Base-by-base conservation (phyloP, 352 stramenopile species). In the Peronospora farinosa region DNA sequence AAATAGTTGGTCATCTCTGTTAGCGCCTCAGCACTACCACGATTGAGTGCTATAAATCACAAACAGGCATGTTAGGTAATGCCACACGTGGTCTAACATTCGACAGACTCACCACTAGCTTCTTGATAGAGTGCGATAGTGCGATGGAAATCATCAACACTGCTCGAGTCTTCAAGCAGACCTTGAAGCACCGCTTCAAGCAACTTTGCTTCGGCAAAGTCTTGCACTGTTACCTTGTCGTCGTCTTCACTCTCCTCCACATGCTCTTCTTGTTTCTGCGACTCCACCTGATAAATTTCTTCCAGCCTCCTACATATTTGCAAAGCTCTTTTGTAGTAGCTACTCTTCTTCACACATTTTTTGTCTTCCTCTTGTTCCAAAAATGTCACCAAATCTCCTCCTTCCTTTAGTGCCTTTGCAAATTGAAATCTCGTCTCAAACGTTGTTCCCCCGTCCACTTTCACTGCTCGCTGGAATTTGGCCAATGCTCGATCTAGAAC, bases 351-450 rank as follows among this genome's bases (percentile, higher is more conserved):
- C 15, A 23, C 44, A 12, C 59, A 13, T 31, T 40, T 23, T 17
- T 0, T 6, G 7, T 42, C 27, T 8, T n/a, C 28, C 8, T 47
- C 40, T 40, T 80, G 36, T 32, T 81, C 57, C 19, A 85, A 56
- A 33, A 86, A 81, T 16, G 69, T 53, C 52, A 89, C 69, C 33
- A 92, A 50, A 40, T 62, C 52, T 48, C 57, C 57, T 36, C 57
- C 57, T 36, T 62, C 57, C 16, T 66, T 66, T 2, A 92, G 56
- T n/a, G 81, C 78, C 27, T 87, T 87, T 16, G 81, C 77, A 43
- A 67, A 80, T 57, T 92, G 81, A 52, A 92, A 90, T 17, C 63
- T 65, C 36, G 78, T 87, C 65, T 92, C 81, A 45, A 92, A 92
- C 12, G 73, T 87, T 12, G 79, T 89, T 17, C 78, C 77, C 39